Conservation (phyloP, 371 early-diverging fungal species). For the Circinella umbellata region DNA sequence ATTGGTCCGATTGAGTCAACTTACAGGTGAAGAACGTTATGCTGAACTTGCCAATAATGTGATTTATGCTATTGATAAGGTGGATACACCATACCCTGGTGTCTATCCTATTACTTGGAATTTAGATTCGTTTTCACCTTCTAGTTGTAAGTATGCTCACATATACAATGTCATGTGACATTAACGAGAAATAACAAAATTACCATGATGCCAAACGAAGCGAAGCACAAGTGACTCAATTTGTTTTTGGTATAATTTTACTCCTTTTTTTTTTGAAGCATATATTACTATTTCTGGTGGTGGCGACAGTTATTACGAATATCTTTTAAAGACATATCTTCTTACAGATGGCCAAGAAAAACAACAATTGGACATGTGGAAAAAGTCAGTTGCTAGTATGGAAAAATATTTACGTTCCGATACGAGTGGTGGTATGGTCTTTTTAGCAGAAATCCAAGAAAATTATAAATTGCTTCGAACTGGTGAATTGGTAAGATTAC, state of each 20-base stretch:
- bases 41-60: constrained; percentile 68
- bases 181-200: too few species aligned
- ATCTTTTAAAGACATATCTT: constrained; percentile 74
- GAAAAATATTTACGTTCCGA: constrained; percentile 46
- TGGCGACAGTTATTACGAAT: constrained; percentile 93
- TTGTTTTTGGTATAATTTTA: constrained; percentile 5
- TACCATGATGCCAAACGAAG: too few species aligned
- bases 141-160: not conserved
- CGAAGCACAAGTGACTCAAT: not conserved
- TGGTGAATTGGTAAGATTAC: constrained; percentile 44
- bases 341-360: constrained; percentile 56
- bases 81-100: constrained; percentile 62
- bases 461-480: constrained; percentile 33
- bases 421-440: constrained; percentile 32
- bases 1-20: constrained; percentile 77
- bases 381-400: constrained; percentile 48
- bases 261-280: constrained; percentile 16
- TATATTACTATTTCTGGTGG: constrained; percentile 61
- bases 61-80: constrained; percentile 57
- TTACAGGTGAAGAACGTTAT: constrained; percentile 77
- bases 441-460: constrained; percentile 43
- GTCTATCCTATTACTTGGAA: constrained; percentile 74
- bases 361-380: constrained; percentile 48
- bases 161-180: too few species aligned
- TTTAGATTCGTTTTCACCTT: constrained; percentile 36